phyloP scores from a whole-genome alignment of 495 filamentous ascomycete genomes.

The Wilcoxina mikolae region DNA sequence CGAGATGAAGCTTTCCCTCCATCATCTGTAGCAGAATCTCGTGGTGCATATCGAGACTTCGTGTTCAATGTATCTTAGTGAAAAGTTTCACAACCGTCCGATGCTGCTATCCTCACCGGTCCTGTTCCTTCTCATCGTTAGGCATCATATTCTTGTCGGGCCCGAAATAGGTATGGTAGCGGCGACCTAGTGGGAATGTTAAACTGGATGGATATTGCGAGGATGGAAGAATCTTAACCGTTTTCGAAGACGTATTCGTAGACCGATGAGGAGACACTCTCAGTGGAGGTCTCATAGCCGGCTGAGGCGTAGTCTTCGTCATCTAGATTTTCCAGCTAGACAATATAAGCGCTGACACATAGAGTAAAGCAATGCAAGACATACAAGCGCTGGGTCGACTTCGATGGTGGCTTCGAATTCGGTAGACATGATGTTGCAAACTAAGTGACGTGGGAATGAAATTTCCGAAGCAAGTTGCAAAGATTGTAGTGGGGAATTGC shows the following conservation, averaged over 20 bases:
- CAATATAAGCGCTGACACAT: too few species aligned
- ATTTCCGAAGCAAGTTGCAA: too few species aligned
- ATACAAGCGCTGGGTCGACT: neutral
- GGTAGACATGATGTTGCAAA: too few species aligned
- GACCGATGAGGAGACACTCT: neutral
- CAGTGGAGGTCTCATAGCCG: neutral
- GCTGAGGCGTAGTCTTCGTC: neutral
- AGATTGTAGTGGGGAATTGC: too few species aligned
- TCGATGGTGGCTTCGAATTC: too few species aligned
- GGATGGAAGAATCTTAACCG: too few species aligned
- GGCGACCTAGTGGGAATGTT: constrained; percentile 29
- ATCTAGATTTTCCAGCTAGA: neutral
- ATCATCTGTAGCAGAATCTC: neutral
- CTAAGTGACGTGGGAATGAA: too few species aligned
- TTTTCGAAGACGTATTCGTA: neutral
- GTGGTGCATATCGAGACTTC: neutral
- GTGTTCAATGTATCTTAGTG: too few species aligned
- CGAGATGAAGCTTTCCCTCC: neutral
- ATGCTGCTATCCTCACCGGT: too few species aligned
- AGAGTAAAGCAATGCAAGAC: neutral
- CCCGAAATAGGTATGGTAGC: constrained; percentile 39
- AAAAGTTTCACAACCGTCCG: too few species aligned
- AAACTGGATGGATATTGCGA: neutral
- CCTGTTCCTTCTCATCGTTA: constrained; percentile 32
- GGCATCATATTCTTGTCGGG: constrained; percentile 38